Conservation (phyloP, 2,329 filamentous ascomycete genomes). For the Lanzia echinophila region DNA sequence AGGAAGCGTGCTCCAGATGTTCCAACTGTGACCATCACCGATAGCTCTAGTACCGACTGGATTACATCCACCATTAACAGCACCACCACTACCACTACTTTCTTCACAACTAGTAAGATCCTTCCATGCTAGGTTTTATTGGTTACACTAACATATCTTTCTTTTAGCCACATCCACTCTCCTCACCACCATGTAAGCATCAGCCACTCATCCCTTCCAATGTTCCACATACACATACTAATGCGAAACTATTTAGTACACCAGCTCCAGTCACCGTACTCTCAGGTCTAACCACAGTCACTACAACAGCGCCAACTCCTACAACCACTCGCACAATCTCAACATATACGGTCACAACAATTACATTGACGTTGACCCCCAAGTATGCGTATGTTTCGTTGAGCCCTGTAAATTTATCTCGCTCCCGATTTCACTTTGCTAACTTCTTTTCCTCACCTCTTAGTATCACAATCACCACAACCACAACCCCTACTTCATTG, state of each 20-base stretch:
- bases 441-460: not conserved
- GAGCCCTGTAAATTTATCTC: not conserved
- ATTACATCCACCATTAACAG: conserved; percentile 2
- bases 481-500: conserved; percentile 2
- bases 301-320: conserved; percentile 4
- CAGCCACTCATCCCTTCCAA: not conserved
- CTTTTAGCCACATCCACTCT: not conserved
- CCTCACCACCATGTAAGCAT: conserved; percentile 1
- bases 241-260: not conserved
- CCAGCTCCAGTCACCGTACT: conserved; percentile 1
- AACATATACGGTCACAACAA: not conserved
- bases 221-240: not conserved
- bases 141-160: not conserved
- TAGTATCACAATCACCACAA: conserved; percentile 7
- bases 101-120: conserved; percentile 6
- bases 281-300: not conserved
- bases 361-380: not conserved
- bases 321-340: not conserved
- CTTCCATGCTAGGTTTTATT: no score
- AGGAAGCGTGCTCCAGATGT: conserved; percentile 8
- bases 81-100: conserved; percentile 3
- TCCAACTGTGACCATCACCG: conserved; percentile 4
- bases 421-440: not conserved
- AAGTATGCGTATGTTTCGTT: conserved; percentile 6
- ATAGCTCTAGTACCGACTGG: conserved; percentile 5